A percentile compares a stretch with the other conserved stretches of the same genome.
phyloP scores from a whole-genome alignment of 345 rosid species.

The Rubroshorea leprosula region DNA sequence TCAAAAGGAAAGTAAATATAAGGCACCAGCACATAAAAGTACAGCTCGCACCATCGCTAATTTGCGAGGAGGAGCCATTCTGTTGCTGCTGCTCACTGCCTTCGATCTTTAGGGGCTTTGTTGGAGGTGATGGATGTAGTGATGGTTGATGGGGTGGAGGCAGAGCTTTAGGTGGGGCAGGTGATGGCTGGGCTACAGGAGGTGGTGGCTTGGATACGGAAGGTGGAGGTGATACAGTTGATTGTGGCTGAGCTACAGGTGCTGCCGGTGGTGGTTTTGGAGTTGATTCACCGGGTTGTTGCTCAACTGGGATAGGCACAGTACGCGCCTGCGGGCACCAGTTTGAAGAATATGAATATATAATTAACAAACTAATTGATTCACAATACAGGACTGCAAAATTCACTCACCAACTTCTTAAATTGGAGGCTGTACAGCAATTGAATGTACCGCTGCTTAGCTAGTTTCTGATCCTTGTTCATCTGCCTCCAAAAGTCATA shows the following conservation, averaged over 20 bases:
- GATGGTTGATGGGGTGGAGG: neutral
- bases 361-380: neutral
- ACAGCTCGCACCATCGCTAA: neutral
- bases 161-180: neutral
- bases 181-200: neutral
- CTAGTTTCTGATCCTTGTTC: slow-evolving; percentile 66
- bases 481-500: slow-evolving; percentile 81
- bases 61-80: neutral
- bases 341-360: neutral
- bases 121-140: neutral
- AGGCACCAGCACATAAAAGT: neutral
- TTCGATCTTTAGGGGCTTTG: neutral
- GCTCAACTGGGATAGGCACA: neutral
- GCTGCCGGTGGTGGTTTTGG: neutral
- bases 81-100: neutral
- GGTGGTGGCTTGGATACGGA: neutral
- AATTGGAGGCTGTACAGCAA: slow-evolving; percentile 65
- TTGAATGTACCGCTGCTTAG: slow-evolving; percentile 70
- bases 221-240: neutral
- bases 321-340: neutral
- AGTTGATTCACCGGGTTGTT: too few relatives aligned
- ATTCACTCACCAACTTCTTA: slow-evolving; percentile 52
- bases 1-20: neutral
- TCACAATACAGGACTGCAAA: neutral
- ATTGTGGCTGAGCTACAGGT: neutral